Evolutionary conservation across 176 grass and related monocot genomes (phyloP), one percentile per base, ranked within the genome.

Genomic region (Eremochloa ophiuroides): DNA sequence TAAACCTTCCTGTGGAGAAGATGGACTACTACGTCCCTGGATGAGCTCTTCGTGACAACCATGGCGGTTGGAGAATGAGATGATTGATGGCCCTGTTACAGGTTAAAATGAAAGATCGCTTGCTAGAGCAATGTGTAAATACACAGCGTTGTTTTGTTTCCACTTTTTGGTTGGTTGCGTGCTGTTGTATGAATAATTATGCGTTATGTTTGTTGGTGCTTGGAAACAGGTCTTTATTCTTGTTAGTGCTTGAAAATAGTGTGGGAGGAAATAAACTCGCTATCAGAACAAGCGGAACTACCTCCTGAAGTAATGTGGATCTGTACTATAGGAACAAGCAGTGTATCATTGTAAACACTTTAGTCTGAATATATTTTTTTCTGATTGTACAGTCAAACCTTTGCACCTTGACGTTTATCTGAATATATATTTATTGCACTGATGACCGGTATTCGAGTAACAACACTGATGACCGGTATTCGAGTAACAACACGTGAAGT

Each of bases 11-110:
- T 8, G 92, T 98, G 31, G 92, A 95, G 69, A 95, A 93, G 82
- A 98, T 95, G 95, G 95, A 95, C 62, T 98, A 91, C 75, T 98
- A 91, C 60, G 88, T 95, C 47, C 88, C 95, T n/a, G 90, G 95
- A 30, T 98, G 79, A 95, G 38, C 22, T n/a, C 35, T 2, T 73
- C 27, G 12, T 35, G 56, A 39, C 0, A 16, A 12, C 0, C 1
- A 69, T 1, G 55, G 70, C n/a, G 0, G 0, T 58, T 58, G 26
- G 7, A 28, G 16, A 68, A 62, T 77, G 25, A 50, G 17, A 80
- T 66, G 62, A 1, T 40, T 7, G 17, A 51, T 74, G 53, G 29
- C 13, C 18, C 22, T 61, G 41, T 62, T 22, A 20, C 76, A 69
- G 3, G 50, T 28, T 33, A 26, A 8, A 38, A 63, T 63, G 63